Conservation (phyloP, 2,329 filamentous ascomycete genomes). For the Stylonectria norvegica region DNA sequence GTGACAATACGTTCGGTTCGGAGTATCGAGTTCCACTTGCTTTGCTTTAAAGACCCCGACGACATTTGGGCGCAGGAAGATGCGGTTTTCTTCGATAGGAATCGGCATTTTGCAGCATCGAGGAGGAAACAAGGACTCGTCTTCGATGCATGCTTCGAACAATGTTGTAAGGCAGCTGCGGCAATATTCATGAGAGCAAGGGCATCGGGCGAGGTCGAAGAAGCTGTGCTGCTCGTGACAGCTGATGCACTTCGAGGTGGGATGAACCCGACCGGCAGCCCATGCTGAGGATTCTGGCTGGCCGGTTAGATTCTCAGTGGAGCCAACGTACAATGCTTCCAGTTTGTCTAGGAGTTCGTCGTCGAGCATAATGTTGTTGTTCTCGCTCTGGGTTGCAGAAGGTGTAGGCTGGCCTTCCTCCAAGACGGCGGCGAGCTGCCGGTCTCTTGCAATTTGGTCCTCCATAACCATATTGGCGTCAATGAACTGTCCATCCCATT, state of each 20-base stretch:
- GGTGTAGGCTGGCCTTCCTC: neutral
- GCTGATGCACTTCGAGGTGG: neutral
- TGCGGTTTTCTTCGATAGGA: conserved; percentile 28
- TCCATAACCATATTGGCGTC: neutral
- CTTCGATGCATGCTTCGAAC: conserved; percentile 38
- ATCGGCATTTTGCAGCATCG: conserved; percentile 47
- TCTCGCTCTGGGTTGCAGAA: too few relatives aligned
- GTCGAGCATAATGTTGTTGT: too few relatives aligned
- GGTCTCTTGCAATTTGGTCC: neutral
- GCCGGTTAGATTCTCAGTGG: too few relatives aligned
- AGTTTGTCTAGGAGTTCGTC: too few relatives aligned
- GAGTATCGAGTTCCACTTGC: conserved; percentile 46
- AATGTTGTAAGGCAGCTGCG: conserved; percentile 41
- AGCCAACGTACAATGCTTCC: too few relatives aligned
- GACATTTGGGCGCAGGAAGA: conserved; percentile 36
- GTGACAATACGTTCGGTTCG: conserved; percentile 50
- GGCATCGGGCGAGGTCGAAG: conserved; percentile 6
- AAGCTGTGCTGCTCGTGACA: neutral
- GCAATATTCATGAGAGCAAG: conserved; percentile 52
- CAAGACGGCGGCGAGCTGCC: neutral
- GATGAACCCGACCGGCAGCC: neutral
- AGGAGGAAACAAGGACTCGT: conserved; percentile 53
- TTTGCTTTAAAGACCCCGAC: conserved; percentile 40
- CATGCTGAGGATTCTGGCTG: too few relatives aligned
- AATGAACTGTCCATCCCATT: neutral